Base-by-base conservation (phyloP, 176 grass and related monocot genomes). In the Eragrostis nindensis region DNA sequence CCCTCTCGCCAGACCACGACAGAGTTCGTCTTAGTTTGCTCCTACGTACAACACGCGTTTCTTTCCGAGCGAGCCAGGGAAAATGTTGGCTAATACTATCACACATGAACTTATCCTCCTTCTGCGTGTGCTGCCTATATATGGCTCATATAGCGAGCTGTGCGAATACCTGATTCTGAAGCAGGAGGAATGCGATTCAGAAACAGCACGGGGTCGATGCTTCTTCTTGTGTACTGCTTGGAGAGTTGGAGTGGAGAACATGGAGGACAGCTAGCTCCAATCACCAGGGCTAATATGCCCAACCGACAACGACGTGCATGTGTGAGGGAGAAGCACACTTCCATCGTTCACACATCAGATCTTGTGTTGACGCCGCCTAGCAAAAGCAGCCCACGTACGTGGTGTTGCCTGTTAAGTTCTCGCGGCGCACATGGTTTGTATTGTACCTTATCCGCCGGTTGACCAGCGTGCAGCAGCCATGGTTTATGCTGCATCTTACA, bases 251-350 rank as follows among this genome's bases (percentile, higher is more conserved):
- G 13, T 22, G 32, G 11, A 16, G n/a, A 75, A 60, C 73, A 41
- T 75, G 73, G 53, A 75, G 73, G 53, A 60, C 36, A 73, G 73
- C 38, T 67, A 32, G 40, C 36, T 36, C 19, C 19, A 4, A 36
- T 36, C 32, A 7, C 43, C 14, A 19, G 43, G 32, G 25, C 7
- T 19, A 7, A 24, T 38, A 41, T 21, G 30, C 30, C 52, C 36
- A 17, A 26, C 22, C 18, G 50, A 74, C 13, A 40, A 24, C 71
- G 50, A 56, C 50, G 1, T 41, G 32, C 68, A 27, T 70, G 42
- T 3, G 27, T 5, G 5, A 70, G 13, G 40, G 3, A 11, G 10
- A 46, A 21, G 14, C 38, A 11, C 40, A 2, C 32, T 2, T 36
- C 9, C 43, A 15, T 18, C 11, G 52, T 24, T 57, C 71, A 41